Evolutionary conservation across 495 filamentous ascomycete species (phyloP).

Genomic region (Penicillium simplicissimum): DNA sequence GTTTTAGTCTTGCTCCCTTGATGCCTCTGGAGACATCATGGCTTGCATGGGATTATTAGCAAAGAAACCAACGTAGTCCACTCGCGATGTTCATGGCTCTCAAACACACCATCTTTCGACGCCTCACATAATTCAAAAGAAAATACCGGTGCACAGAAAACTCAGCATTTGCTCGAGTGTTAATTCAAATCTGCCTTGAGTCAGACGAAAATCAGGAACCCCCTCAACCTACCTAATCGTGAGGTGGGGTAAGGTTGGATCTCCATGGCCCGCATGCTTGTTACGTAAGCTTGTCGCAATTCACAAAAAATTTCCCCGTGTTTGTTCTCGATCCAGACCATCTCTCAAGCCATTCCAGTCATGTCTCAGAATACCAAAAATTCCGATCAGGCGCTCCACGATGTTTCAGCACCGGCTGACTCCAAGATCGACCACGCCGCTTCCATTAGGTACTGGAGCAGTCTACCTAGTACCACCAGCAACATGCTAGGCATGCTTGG

Average conservation of each 20-base stretch:
- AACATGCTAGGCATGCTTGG: constrained; percentile 91
- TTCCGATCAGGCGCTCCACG: neutral
- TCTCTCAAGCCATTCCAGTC: neutral
- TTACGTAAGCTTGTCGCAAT: neutral
- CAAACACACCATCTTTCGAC: no score
- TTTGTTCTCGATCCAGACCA: neutral
- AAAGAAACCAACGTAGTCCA: no score
- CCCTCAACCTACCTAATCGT: neutral
- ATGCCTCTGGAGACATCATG: neutral
- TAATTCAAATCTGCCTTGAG: no score
- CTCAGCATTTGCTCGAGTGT: no score
- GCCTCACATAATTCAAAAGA: no score
- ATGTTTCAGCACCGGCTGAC: constrained; percentile 18
- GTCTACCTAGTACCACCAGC: constrained; percentile 65
- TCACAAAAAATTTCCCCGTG: constrained; percentile 1
- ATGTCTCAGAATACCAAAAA: constrained; percentile 5
- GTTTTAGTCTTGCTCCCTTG: constrained; percentile 6
- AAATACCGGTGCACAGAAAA: no score
- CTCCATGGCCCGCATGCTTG: neutral
- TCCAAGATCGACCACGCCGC: constrained; percentile 41
- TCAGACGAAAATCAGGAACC: no score
- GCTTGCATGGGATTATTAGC: neutral
- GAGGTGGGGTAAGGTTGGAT: neutral
- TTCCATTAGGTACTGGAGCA: constrained; percentile 69
- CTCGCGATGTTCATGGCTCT: no score